Evolutionary conservation across 208 protist species (phyloP), one percentile per base, ranked within the genome.

Genomic region (Crithidia expoeki): DNA sequence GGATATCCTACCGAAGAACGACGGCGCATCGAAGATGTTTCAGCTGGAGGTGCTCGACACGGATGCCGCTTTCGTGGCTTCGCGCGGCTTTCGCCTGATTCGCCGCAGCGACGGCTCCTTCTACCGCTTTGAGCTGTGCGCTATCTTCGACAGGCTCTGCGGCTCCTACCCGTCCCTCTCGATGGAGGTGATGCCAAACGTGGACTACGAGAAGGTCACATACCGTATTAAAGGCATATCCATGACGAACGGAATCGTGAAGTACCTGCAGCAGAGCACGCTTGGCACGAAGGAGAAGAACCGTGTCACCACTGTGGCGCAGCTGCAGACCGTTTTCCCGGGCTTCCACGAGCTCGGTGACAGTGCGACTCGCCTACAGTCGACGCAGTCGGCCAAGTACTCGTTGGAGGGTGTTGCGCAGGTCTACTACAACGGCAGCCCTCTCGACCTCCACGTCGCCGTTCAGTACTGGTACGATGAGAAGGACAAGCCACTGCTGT

Each of bases 161-260:
- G 74, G 71, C 28, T 62, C 81, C 2, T 63, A 76, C 53, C 85
- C 84, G 10, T 58, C 57, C 46, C 58, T 92, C 16, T 88, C 87
- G 2, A 95, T 93, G 90, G 85, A 90, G 71, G 81, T 88, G 57
- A 66, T 95, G 65, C 74, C 85, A 2, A 95, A 95, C 68, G 90
- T 90, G 12, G 90, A 95, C 61, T 89, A 90, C 65, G 90, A 95
- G 59, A 85, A 78, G 34, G 77, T 84, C 2, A 59, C 55, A 9
- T 90, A 93, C 63, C 44, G 67, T 64, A 79, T 85, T 36, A 82
- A 68, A n/a, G 78, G 76, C 9, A 49, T 92, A n/a, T 36, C 56
- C 11, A 38, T 80, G 33, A 53, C 30, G 19, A 84, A 89, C 53
- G 50, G 46, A 7, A 79, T 67, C 1, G 77, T 68, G 14, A 58